Percentiles rank a stretch among this genome's conserved stretches.
These are phyloP conservation scores for Plantago lanceolata DNA, from an alignment of 305 asterid species.

Conservation along the genomic window DNA sequence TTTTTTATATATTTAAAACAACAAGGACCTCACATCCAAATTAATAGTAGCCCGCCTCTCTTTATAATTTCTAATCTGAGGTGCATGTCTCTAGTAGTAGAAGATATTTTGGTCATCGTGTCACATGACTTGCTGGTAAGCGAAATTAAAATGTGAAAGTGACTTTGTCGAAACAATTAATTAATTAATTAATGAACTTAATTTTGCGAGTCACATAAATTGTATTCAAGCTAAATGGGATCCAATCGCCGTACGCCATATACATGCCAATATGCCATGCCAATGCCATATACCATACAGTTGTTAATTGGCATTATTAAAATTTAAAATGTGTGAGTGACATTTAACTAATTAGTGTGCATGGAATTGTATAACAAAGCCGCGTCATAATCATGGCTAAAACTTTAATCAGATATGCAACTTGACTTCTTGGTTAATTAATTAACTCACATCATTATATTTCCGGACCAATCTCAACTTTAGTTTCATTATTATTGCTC, in stretches of 20 bases:
- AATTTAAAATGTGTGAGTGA: not conserved
- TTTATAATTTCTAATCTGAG: not conserved
- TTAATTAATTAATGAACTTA: too few species aligned
- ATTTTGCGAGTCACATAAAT: too few species aligned
- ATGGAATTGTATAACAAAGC: not conserved
- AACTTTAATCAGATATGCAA: not conserved
- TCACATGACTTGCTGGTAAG: too few species aligned
- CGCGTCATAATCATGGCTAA: not conserved
- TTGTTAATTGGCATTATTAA: not conserved
- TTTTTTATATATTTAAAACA: constrained; percentile 15
- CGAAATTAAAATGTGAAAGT: too few species aligned
- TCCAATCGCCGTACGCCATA: not conserved
- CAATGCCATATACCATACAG: too few species aligned
- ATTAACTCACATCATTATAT: too few species aligned
- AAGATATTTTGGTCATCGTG: too few species aligned
- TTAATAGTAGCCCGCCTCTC: not conserved
- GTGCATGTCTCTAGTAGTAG: not conserved
- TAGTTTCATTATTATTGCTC: too few species aligned
- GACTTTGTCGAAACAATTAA: too few species aligned
- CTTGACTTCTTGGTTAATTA: too few species aligned
- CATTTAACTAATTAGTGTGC: not conserved
- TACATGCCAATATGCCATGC: too few species aligned
- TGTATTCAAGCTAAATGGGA: not conserved
- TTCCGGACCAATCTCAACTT: too few species aligned
- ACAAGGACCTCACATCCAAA: constrained; percentile 9